Base-by-base conservation (phyloP, 2,329 filamentous ascomycete genomes). In the Lecanoromycetidae sp. region DNA sequence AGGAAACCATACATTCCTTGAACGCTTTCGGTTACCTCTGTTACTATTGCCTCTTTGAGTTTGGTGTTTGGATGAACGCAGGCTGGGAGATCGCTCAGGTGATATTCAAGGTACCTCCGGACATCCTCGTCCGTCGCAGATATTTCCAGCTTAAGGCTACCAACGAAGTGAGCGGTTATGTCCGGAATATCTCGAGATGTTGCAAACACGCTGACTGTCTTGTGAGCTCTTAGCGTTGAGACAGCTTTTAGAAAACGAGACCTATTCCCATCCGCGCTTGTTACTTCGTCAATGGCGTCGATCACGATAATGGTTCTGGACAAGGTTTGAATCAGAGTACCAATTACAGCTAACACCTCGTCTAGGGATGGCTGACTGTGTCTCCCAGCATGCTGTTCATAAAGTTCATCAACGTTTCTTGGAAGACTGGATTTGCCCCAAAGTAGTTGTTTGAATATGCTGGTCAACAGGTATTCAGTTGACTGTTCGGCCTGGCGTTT, bases 141-240 rank as follows among this genome's bases (percentile, higher is more conserved):
- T 4, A 49, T 44, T 5, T 49, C 39, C 19, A 44, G 19, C 6
- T 15, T 27, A 20, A 30, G 5, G 20, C 22, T 12, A 26, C 15
- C 20, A 9, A 35, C 19, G 15, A 49, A 44, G 13, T 22, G 4
- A 13, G 17, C 19, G 29, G 13, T 33, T 7, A 41, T 22, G 26
- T 44, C 40, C 10, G 39, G 20, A n/a, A 27, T 10, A 26, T 25
- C 25, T 17, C 46, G 46, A 12, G 46, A 49, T 17, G 39, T 49
- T 13, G 35, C 19, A 13, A 37, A 19, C 15, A 37, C 13, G 5
- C 35, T 37, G 3, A 37, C 35, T 0, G 12, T 37, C 15, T 7
- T 6, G 10, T 37, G 15, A 13, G 17, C 35, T 17, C 25, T 17
- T 13, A 37, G 35, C 35, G 13, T 20, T 4, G 19, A 10, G 8